Percentiles rank a stretch among this genome's conserved stretches.
These are phyloP conservation scores for Phanerochaete carnosa DNA, from an alignment of 768 basidiomycete species.

Conservation along the genomic window DNA sequence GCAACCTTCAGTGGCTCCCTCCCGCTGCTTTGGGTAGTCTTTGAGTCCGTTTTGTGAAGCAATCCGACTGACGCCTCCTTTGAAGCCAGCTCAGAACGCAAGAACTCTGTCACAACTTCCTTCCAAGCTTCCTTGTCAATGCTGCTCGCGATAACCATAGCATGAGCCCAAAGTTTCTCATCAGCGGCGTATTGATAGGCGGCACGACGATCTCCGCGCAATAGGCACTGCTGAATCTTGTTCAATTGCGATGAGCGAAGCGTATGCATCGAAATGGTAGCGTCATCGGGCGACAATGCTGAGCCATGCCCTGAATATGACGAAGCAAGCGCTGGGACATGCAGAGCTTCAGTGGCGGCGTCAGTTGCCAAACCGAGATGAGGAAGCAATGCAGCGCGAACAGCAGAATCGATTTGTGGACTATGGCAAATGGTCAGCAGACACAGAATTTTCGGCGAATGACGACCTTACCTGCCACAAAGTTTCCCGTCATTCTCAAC, in stretches of 20 bases:
- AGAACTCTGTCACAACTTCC: slow-evolving; percentile 83
- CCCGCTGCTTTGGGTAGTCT: slow-evolving; percentile 36
- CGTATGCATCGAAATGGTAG: slow-evolving; percentile 53
- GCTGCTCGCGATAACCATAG: slow-evolving; percentile 89
- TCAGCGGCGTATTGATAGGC: slow-evolving; percentile 89
- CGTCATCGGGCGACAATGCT: slow-evolving; percentile 28
- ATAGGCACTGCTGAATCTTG: slow-evolving; percentile 73
- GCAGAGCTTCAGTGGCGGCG: slow-evolving; percentile 9
- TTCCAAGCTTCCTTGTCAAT: slow-evolving; percentile 94
- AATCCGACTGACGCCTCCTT: slow-evolving; percentile 16
- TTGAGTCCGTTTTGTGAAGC: slow-evolving; percentile 18
- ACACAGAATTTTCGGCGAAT: neutral
- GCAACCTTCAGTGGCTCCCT: slow-evolving; percentile 75
- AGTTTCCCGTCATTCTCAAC: slow-evolving; percentile 88
- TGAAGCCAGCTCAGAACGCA: slow-evolving; percentile 67
- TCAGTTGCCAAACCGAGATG: slow-evolving; percentile 31
- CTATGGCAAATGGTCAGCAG: slow-evolving; percentile 30
- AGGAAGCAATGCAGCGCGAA: slow-evolving; percentile 72
- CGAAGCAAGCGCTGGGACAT: slow-evolving; percentile 10
- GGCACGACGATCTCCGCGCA: slow-evolving; percentile 80
- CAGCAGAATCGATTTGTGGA: slow-evolving; percentile 66
- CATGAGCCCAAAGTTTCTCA: slow-evolving; percentile 91
- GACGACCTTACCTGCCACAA: slow-evolving; percentile 71
- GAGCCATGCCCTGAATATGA: slow-evolving; percentile 21
- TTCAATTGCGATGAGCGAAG: slow-evolving; percentile 65